These are phyloP conservation scores for Canavalia ensiformis DNA, from an alignment of 306 rosid genomes.

Conservation along the genomic window DNA sequence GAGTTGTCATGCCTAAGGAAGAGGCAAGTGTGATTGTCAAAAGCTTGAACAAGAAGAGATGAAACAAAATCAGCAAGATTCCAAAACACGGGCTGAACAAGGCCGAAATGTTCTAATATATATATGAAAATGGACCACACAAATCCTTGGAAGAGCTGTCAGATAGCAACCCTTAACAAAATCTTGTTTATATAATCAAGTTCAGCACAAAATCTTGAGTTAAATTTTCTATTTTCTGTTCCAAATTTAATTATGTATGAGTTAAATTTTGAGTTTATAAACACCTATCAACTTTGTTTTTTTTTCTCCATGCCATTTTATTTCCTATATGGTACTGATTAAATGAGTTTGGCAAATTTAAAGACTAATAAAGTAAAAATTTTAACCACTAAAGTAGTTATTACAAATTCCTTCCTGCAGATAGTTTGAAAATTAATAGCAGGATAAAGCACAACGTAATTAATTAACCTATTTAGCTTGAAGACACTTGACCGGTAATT, in stretches of 20 bases:
- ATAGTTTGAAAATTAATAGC: neutral
- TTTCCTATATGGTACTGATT: neutral
- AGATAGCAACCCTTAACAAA: constrained; percentile 42
- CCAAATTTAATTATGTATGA: neutral
- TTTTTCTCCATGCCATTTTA: neutral
- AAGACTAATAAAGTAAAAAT: too few species aligned
- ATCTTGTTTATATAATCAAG: neutral
- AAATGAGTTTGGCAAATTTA: neutral
- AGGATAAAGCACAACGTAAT: neutral
- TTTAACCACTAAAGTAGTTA: too few species aligned
- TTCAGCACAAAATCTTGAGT: too few species aligned
- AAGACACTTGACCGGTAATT: too few species aligned
- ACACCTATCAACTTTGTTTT: neutral
- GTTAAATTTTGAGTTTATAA: neutral
- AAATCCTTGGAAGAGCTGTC: constrained; percentile 48
- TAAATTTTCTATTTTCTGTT: neutral
- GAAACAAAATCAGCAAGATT: constrained; percentile 39
- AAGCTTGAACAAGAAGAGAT: constrained; percentile 56
- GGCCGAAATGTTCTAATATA: neutral
- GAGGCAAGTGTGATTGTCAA: constrained; percentile 42
- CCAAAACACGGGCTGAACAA: constrained; percentile 31
- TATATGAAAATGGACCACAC: constrained; percentile 46
- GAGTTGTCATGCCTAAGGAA: too few species aligned
- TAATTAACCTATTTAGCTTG: too few species aligned
- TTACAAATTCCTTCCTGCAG: neutral